These are phyloP conservation scores for Aspergillus fijiensis DNA, from an alignment of 2,329 filamentous ascomycete genomes.

Conservation along the genomic window DNA sequence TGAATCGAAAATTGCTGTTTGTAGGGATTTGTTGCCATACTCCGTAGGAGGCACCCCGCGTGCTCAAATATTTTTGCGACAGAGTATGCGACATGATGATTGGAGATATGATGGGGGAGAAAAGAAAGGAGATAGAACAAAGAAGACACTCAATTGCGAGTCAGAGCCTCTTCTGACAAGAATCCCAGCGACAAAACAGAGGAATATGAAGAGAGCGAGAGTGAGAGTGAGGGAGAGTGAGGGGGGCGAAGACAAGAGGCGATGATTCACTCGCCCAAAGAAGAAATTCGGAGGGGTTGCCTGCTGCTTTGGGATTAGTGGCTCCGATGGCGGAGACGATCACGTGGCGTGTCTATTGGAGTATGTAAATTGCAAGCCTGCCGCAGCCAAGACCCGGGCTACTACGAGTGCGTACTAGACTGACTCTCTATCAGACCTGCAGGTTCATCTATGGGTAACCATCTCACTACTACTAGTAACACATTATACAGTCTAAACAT, in stretches of 20 bases:
- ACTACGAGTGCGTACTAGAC: no score
- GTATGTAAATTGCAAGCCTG: no score
- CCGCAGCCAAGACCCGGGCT: no score
- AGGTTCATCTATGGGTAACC: no score
- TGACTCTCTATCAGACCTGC: no score
- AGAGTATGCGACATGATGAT: conserved; percentile 27
- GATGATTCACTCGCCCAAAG: conserved; percentile 1
- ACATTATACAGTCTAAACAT: neutral
- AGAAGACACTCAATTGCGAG: conserved; percentile 2
- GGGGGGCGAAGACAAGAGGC: neutral
- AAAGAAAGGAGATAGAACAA: neutral
- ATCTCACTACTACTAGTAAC: neutral
- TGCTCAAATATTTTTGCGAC: conserved; percentile 35
- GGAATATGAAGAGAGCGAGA: neutral
- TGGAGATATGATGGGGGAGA: neutral
- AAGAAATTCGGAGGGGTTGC: conserved; percentile 16
- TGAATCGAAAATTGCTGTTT: neutral
- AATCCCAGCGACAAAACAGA: neutral
- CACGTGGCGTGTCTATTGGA: conserved; percentile 19
- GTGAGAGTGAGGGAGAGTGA: neutral
- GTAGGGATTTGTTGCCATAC: conserved; percentile 20
- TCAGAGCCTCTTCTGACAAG: neutral
- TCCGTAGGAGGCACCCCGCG: conserved; percentile 33
- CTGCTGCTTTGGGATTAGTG: conserved; percentile 22
- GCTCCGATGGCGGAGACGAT: conserved; percentile 26